These are phyloP conservation scores for Allomyces macrogynus DNA, from an alignment of 192 early-diverging fungal species.

Conservation along the genomic window DNA sequence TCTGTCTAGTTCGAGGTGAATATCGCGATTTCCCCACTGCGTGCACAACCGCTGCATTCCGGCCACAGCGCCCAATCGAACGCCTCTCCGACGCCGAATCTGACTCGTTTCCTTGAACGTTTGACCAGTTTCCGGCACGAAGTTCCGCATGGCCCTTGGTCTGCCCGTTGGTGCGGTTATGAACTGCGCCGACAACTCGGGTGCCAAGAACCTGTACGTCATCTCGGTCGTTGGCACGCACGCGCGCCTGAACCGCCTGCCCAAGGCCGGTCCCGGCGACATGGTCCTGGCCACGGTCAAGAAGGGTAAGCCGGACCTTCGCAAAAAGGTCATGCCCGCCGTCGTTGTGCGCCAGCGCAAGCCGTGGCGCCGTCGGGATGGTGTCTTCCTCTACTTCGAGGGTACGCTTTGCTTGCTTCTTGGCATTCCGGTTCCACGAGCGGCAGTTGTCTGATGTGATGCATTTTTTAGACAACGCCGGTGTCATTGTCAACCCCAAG, in stretches of 20 bases:
- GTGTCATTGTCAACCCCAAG: constrained; percentile 99
- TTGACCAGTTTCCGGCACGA: constrained; percentile 45
- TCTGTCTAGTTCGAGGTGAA: no score
- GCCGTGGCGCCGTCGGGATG: constrained; percentile 96
- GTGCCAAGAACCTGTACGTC: constrained; percentile 99
- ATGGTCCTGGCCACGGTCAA: constrained; percentile 99
- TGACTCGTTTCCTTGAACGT: no score
- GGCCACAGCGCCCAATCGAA: no score
- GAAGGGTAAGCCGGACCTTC: constrained; percentile 99
- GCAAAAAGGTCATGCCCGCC: constrained; percentile 99
- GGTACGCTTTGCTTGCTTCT: no score
- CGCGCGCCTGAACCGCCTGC: constrained; percentile 90
- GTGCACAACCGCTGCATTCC: no score
- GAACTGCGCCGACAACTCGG: constrained; percentile 99
- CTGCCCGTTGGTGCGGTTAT: constrained; percentile 88
- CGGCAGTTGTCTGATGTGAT: no score
- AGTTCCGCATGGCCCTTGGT: constrained; percentile 99
- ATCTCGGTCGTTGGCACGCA: constrained; percentile 92
- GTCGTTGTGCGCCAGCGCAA: constrained; percentile 98
- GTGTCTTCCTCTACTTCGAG: constrained; percentile 98
- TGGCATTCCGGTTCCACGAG: no score
- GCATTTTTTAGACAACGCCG: constrained; percentile 97
- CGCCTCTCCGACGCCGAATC: no score
- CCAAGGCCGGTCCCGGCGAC: constrained; percentile 95
- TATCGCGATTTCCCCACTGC: no score